Percentiles rank a stretch among this genome's conserved stretches.
Evolutionary conservation across 2,329 filamentous ascomycete genomes (phyloP).

Genomic region (Metarhizium robertsii): DNA sequence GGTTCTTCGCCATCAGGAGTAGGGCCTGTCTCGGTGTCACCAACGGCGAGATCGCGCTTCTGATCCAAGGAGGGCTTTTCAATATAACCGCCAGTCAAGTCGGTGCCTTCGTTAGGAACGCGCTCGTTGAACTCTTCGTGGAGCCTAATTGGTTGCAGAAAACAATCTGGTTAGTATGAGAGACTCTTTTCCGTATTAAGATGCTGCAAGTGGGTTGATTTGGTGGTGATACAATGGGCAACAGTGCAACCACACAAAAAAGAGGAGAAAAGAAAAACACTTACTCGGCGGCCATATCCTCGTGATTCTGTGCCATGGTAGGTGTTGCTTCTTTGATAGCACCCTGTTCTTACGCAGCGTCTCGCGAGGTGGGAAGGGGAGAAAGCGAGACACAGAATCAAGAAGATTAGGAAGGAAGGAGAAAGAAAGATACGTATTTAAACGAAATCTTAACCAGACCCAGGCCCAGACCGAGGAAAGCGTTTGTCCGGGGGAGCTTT

Average conservation of each 20-base stretch:
- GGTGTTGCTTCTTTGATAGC: background rate
- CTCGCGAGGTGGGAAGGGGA: background rate
- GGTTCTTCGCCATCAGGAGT: conserved; percentile 41
- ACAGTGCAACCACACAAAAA: background rate
- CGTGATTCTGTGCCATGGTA: conserved; percentile 24
- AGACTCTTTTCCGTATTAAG: background rate
- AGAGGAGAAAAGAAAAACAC: conserved; percentile 4
- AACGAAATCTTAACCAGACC: background rate
- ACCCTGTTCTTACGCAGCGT: background rate
- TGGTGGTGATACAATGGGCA: background rate
- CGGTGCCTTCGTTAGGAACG: conserved; percentile 13
- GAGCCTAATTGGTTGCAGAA: conserved; percentile 13
- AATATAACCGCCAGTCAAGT: conserved; percentile 16
- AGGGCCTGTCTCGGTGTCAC: conserved; percentile 18
- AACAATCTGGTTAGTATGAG: background rate
- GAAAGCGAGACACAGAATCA: background rate
- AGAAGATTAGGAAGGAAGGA: background rate
- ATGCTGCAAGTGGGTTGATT: too few species aligned
- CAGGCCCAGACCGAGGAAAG: background rate
- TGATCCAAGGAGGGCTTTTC: conserved; percentile 10
- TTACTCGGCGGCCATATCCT: conserved; percentile 24
- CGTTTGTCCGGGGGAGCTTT: background rate
- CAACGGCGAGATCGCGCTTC: conserved; percentile 13
- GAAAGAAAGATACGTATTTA: background rate
- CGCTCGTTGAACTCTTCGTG: conserved; percentile 18